Evolutionary conservation across 1,139 yeast genomes (phyloP), one percentile per base, ranked within the genome.

Genomic region (Sugiyamaella castrensis): DNA sequence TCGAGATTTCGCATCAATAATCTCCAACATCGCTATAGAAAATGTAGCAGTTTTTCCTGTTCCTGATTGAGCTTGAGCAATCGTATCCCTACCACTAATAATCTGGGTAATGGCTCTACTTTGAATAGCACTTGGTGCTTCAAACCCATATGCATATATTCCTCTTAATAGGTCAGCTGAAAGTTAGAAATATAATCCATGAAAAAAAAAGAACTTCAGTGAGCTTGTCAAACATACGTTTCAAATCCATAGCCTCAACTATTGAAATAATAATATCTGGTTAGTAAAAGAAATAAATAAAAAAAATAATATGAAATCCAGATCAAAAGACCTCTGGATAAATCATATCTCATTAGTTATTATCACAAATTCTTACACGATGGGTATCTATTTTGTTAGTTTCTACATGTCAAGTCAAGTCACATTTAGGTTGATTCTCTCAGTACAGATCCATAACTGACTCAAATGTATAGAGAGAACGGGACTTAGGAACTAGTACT

Each of bases 1-100:
- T 58, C 79, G 76, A 48, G 79, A 73, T 53, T 75, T 78, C 27
- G 85, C 67, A 56, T 89, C 95, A 16, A 88, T 74, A 15, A 77
- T 88, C 66, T 91, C 89, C 48, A 92, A 72, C 84, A 87, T 84
- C 9, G 96, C 96, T 50, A 92, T 88, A 12, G 96, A 79, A 66
- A 92, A 92, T 0, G 98, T 92, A 16, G 98, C 98, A 0, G 98
- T 92, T 68, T 92, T 92, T 63, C 98, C 98, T 1, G 98, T 92
- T 54, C 98, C 98, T 4, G 96, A 87, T 67, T 92, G 98, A 9
- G 98, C 97, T 69, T 92, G 98, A 19, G 98, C 98, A 53, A 92
- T 87, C 2, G 92, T 87, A 66, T 92, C 98, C 60, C 84, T 79
- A 4, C 97, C 98, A 46, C 84, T 79, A 47, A 91, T 88, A 55